phyloP scores from a whole-genome alignment of 352 stramenopile genomes.

The Phytophthora tubulina region DNA sequence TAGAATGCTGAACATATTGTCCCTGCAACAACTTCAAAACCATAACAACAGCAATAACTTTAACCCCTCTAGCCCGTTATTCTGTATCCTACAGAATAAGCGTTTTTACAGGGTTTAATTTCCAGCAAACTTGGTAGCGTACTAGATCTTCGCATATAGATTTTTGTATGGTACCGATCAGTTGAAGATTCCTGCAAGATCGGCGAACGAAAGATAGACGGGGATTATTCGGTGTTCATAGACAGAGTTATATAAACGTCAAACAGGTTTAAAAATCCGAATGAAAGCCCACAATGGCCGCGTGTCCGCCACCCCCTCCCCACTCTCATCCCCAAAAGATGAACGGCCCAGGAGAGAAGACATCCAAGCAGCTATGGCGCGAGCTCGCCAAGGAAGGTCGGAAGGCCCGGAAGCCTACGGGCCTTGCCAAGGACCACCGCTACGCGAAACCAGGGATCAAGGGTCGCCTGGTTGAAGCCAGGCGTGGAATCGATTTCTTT shows the following conservation, averaged over 20 bases:
- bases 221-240: conserved; percentile 9
- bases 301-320: neutral
- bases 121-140: too few species aligned
- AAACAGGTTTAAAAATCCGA: conserved; percentile 20
- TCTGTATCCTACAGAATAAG: neutral
- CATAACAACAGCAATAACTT: neutral
- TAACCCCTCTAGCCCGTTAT: conserved; percentile 28
- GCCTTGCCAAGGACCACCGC: neutral
- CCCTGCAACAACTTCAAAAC: too few species aligned
- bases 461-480: conserved; percentile 1
- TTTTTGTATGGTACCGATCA: too few species aligned
- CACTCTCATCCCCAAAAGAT: conserved; percentile 3
- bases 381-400: conserved; percentile 8
- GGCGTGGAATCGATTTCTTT: conserved; percentile 6
- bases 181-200: conserved; percentile 4
- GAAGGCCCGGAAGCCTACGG: conserved; percentile 11
- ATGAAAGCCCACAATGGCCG: conserved; percentile 3
- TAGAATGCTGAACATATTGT: too few species aligned
- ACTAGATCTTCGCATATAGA: too few species aligned
- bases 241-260: conserved; percentile 20
- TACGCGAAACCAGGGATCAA: conserved; percentile 19
- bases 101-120: too few species aligned
- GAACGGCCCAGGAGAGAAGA: neutral
- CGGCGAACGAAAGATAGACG: conserved; percentile 8
- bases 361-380: conserved; percentile 21